A percentile compares a stretch with the other conserved stretches of the same genome.
These are phyloP conservation scores for Phoma sp. DNA, from an alignment of 2,329 filamentous ascomycete genomes.

Conservation along the genomic window DNA sequence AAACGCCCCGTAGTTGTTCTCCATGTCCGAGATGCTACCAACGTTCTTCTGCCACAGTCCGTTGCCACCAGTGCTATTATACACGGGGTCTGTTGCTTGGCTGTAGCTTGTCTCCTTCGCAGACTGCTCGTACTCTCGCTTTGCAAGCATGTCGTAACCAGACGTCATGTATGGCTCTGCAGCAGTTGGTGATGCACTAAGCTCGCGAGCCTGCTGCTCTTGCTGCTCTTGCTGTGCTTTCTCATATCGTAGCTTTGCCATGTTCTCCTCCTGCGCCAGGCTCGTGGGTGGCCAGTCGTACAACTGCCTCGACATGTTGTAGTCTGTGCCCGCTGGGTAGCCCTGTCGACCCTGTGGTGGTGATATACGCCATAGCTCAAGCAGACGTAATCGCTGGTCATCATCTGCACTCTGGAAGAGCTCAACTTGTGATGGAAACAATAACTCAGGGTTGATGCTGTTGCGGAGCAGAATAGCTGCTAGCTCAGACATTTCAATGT, in stretches of 20 bases:
- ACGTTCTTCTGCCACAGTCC: constrained; percentile 58
- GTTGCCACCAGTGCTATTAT: constrained; percentile 53
- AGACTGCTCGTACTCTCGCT: constrained; percentile 68
- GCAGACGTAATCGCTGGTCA: constrained; percentile 74
- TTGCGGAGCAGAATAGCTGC: constrained; percentile 69
- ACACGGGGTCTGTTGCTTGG: constrained; percentile 73
- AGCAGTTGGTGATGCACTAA: constrained; percentile 46
- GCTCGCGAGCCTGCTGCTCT: constrained; percentile 31
- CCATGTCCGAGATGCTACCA: constrained; percentile 61
- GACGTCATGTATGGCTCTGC: constrained; percentile 85
- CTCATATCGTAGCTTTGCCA: constrained; percentile 68
- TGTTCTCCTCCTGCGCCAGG: constrained; percentile 62
- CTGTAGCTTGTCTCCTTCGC: constrained; percentile 55
- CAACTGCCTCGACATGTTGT: constrained; percentile 52
- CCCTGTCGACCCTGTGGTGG: constrained; percentile 62
- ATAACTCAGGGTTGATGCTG: constrained; percentile 71
- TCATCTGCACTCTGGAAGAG: constrained; percentile 79
- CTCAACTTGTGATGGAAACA: constrained; percentile 77
- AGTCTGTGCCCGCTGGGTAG: constrained; percentile 51
- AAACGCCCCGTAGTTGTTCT: constrained; percentile 71
- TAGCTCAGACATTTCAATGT: constrained; percentile 50
- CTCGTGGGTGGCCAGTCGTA: constrained; percentile 64
- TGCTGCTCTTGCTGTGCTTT: constrained; percentile 43
- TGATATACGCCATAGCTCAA: constrained; percentile 86
- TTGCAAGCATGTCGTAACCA: constrained; percentile 77